A percentile compares a stretch with the other conserved stretches of the same genome.
These are phyloP conservation scores for Neodidymelliopsis sp. DNA, from an alignment of 2,329 filamentous ascomycete species.

Conservation along the genomic window DNA sequence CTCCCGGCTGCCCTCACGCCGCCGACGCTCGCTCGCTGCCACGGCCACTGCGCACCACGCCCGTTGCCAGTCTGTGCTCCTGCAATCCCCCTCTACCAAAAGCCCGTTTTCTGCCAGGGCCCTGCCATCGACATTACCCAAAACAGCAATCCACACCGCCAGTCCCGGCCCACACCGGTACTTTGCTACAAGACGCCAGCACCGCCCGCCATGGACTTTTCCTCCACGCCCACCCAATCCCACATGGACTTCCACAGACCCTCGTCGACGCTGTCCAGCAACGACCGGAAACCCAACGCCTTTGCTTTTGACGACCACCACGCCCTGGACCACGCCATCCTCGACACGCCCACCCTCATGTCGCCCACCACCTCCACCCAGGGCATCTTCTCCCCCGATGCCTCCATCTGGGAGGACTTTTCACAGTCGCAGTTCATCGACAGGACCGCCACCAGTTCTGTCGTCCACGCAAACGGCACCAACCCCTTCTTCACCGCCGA, in stretches of 20 bases:
- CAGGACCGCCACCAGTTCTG: constrained; percentile 46
- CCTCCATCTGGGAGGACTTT: constrained; percentile 58
- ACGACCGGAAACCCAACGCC: constrained; percentile 49
- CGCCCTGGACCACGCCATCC: constrained; percentile 57
- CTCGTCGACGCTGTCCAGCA: constrained; percentile 43
- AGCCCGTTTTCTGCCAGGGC: constrained; percentile 21
- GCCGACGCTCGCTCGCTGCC: background rate
- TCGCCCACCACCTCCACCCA: constrained; percentile 56
- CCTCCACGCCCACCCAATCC: constrained; percentile 28
- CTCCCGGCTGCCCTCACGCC: constrained; percentile 3
- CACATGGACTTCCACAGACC: constrained; percentile 51
- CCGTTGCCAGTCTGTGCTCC: constrained; percentile 16
- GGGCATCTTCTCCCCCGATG: constrained; percentile 61
- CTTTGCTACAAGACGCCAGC: constrained; percentile 47
- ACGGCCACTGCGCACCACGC: constrained; percentile 13
- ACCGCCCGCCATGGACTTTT: constrained; percentile 47
- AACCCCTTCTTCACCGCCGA: constrained; percentile 58
- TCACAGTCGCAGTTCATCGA: constrained; percentile 50
- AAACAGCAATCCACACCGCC: constrained; percentile 50
- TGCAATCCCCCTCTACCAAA: constrained; percentile 2
- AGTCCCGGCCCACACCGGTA: constrained; percentile 50
- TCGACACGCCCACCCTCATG: constrained; percentile 55
- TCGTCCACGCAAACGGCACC: constrained; percentile 52
- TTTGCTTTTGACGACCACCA: constrained; percentile 59
- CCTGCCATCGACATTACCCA: constrained; percentile 38